Evolutionary conservation across 257 asterid species (phyloP).

Genomic region (Pogostemon cablin): DNA sequence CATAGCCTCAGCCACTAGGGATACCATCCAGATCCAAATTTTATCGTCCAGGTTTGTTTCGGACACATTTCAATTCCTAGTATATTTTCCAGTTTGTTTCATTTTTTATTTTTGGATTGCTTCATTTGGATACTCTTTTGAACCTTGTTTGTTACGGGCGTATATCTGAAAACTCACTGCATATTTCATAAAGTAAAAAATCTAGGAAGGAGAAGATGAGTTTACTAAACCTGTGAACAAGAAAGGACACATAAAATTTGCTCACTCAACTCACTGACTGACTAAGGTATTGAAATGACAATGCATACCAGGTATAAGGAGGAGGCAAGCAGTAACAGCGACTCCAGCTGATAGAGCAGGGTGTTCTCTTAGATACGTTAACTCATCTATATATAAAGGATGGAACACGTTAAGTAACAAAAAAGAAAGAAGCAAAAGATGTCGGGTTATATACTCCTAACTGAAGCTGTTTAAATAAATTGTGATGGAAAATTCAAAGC

Average conservation of each 20-base stretch:
- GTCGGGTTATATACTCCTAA: not conserved
- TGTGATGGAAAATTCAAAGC: not conserved
- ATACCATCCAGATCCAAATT: too few relatives aligned
- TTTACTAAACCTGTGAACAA: not conserved
- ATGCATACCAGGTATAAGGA: slow-evolving; percentile 72
- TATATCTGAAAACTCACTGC: not conserved
- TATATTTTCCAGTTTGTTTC: too few relatives aligned
- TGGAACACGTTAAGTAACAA: slow-evolving; percentile 9
- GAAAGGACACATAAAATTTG: slow-evolving; percentile 3
- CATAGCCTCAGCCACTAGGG: too few relatives aligned
- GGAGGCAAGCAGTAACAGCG: slow-evolving; percentile 62
- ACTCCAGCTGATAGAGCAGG: slow-evolving; percentile 76
- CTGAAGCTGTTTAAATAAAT: not conserved
- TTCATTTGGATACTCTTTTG: too few relatives aligned
- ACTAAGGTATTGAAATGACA: slow-evolving; percentile 2
- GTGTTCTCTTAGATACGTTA: slow-evolving; percentile 56
- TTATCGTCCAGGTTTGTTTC: too few relatives aligned
- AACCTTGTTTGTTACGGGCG: too few relatives aligned
- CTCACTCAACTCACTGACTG: slow-evolving; percentile 15
- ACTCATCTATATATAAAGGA: slow-evolving; percentile 50
- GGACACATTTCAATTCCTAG: too few relatives aligned
- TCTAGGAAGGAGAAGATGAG: not conserved
- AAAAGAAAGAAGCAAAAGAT: slow-evolving; percentile 8
- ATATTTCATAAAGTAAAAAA: not conserved
- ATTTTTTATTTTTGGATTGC: too few relatives aligned